Evolutionary conservation across 2,329 filamentous ascomycete species (phyloP), one percentile per base, ranked within the genome.

Genomic region (Bipolaris zeicola): DNA sequence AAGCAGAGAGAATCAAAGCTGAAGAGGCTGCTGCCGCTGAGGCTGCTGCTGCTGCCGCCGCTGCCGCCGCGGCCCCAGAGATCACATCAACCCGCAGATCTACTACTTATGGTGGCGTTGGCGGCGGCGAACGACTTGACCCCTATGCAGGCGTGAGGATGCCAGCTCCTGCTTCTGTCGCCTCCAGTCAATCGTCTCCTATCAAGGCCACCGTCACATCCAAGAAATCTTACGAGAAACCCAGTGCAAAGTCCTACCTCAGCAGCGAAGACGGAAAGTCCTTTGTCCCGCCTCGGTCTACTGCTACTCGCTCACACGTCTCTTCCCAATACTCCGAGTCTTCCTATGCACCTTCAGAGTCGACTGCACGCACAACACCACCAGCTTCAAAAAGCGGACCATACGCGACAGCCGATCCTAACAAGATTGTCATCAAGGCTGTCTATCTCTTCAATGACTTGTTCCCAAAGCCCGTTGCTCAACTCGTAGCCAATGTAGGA

Each of bases 361-460:
- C 91, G 14, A 97, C 93, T 1, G 84, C 91, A 10, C 87, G 87
- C 55, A 96, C 93, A 6, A 91, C 91, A 5, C 91, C 93, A 7
- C 92, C 93, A 14, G 89, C 90, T 1, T 92, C 90, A 3, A 84
- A 88, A 62, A 86, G 90, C 45, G 87, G 88, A 1, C 85, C 91
- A 2, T 98, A 97, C 77, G 85, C 87, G 34, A 97, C 92, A 26
- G 91, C 90, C 63, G 92, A 98, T 73, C 93, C 94, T 0, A 88
- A 96, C 79, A 99, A 99, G 83, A 95, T 99, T 72, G 88, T 96
- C 61, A 94, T 99, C 77, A 90, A 90, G 70, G 95, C 89, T 10
- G 95, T 98, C 3, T 98, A 96, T 74, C 83, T 89, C 53, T 98
- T 96, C 82, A 93, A 92, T 77, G 95, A 96, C 74, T 85, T 91